These are phyloP conservation scores for Colletotrichum lupini DNA, from an alignment of 2,329 filamentous ascomycete genomes.

Conservation along the genomic window DNA sequence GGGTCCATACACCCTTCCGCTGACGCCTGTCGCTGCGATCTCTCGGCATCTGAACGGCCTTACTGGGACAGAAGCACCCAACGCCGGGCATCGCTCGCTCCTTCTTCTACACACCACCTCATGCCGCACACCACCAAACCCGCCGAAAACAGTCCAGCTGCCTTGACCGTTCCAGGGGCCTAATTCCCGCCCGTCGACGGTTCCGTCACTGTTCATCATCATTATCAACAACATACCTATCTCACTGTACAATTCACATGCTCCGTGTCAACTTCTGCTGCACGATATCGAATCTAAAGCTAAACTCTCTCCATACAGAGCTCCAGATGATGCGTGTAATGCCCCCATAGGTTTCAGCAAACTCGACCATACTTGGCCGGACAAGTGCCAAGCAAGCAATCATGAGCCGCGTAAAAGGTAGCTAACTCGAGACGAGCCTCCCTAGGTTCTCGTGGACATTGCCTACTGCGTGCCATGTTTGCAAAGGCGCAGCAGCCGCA, in stretches of 20 bases:
- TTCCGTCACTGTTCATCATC: neutral
- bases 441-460: neutral
- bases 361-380: neutral
- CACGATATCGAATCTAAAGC: no score
- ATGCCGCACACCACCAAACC: constrained; percentile 5
- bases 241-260: neutral
- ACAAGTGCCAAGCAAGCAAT: neutral
- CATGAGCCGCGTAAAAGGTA: neutral
- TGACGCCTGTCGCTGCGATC: constrained; percentile 22
- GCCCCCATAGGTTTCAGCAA: neutral
- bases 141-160: constrained; percentile 8
- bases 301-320: no score
- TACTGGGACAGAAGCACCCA: neutral
- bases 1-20: neutral
- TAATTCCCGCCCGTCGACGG: neutral
- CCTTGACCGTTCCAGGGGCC: neutral
- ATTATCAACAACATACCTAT: neutral
- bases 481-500: constrained; percentile 7
- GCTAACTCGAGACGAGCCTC: neutral
- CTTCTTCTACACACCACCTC: neutral
- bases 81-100: neutral
- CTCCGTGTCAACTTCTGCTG: neutral
- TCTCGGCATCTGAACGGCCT: constrained; percentile 26
- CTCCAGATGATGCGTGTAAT: no score
- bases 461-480: neutral